Base-by-base conservation (phyloP, 225 moss, liverwort and hornwort genomes). In the Sphagnum contortum region DNA sequence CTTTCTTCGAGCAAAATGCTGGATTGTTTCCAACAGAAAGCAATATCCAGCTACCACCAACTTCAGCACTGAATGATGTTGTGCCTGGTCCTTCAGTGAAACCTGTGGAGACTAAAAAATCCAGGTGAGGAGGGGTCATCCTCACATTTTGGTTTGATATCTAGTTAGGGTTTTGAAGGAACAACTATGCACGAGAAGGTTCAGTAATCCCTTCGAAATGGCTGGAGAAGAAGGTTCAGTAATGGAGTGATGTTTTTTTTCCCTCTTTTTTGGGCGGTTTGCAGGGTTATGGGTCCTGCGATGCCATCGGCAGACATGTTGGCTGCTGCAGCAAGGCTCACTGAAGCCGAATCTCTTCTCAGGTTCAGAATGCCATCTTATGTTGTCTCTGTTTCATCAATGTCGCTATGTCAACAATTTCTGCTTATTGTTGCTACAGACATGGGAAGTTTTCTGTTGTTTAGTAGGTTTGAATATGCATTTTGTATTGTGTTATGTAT, bases 261-360 rank as follows among this genome's bases (percentile, higher is more conserved):
- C 29, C 29, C 29, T 29, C 29, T 29, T 29, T 29, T 29, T 29
- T 29, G 29, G 29, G 52, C 68, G 82, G 58, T 6, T 11, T 59
- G 51, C 78, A 93, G 92, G 75, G 81, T 89, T n/a, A 92, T 92
- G 48, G 95, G 95, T 58, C 95, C 95, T 56, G 90, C 90, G 12
- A 87, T 85, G 88, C 95, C 95, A 58, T 92, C 95, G 56, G 82
- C 87, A 48, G 92, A 88, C 68, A 87, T 85, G 76, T 70, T 96
- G 68, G 88, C 90, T 64, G 95, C 95, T 63, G 95, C 95, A 45
- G 95, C 92, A 44, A 87, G 80, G 69, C 80, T 92, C 62, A 83
- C 90, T 53, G 90, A 88, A 77, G 92, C 90, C 44, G 92, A 96
- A 74, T 80, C 87, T 57, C 81, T 75, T 44, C 80, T 91, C 48